phyloP scores from a whole-genome alignment of 2,329 filamentous ascomycete species.

The Aureobasidium sp. region DNA sequence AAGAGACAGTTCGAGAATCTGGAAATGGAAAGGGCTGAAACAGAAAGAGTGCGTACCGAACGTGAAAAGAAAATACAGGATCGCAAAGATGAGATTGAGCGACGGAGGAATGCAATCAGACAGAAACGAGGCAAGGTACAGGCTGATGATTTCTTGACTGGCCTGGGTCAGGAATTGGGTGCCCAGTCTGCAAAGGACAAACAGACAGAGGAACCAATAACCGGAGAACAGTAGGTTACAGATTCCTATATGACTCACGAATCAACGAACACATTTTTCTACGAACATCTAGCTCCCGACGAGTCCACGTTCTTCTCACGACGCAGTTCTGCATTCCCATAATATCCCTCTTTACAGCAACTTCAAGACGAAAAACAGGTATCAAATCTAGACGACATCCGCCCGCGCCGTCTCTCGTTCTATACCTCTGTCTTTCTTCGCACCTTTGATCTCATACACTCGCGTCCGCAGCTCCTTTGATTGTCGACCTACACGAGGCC shows the following conservation, averaged over 20 bases:
- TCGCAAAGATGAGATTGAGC: conserved; percentile 55
- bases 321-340: too few relatives aligned
- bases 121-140: conserved; percentile 54
- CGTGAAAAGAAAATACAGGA: conserved; percentile 50
- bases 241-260: neutral
- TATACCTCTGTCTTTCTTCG: too few relatives aligned
- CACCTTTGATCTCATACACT: too few relatives aligned
- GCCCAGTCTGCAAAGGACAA: neutral
- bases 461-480: too few relatives aligned
- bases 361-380: too few relatives aligned
- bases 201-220: neutral
- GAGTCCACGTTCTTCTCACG: neutral
- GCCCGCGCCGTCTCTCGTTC: neutral
- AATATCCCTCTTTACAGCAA: too few relatives aligned
- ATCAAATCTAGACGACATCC: too few relatives aligned
- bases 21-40: conserved; percentile 57
- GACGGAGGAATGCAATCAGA: conserved; percentile 40
- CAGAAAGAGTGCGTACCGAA: conserved; percentile 53
- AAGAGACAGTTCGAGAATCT: conserved; percentile 70
- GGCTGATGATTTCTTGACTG: conserved; percentile 65
- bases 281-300: neutral
- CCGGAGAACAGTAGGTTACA: neutral
- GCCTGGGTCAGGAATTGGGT: conserved; percentile 35
- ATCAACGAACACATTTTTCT: neutral
- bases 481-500: too few relatives aligned